A percentile compares a stretch with the other conserved stretches of the same genome.
phyloP scores from a whole-genome alignment of 164 flowering plant species.

The Akebia trifoliata region DNA sequence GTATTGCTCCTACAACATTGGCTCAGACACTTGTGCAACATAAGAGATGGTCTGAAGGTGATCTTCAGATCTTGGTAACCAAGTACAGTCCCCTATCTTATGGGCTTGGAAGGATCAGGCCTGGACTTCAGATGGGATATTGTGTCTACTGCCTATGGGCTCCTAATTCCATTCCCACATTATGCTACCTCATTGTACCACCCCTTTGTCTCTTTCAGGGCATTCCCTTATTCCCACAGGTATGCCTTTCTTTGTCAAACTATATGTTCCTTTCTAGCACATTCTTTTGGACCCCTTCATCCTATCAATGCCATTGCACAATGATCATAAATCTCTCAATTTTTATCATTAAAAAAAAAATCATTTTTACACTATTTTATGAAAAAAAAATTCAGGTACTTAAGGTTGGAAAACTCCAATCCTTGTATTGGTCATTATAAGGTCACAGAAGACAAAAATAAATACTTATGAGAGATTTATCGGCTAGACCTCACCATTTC shows the following conservation, averaged over 20 bases:
- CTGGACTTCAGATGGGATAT: slow-evolving; percentile 46
- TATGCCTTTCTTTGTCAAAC: slow-evolving; percentile 44
- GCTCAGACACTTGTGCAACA: slow-evolving; percentile 49
- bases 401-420: too few species aligned
- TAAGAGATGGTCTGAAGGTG: slow-evolving; percentile 47
- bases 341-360: too few species aligned
- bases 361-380: too few species aligned
- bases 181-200: slow-evolving; percentile 20
- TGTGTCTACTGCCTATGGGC: slow-evolving; percentile 47
- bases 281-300: too few species aligned
- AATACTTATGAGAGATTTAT: too few species aligned
- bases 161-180: slow-evolving; percentile 31
- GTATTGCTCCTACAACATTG: slow-evolving; percentile 46
- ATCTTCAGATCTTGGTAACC: slow-evolving; percentile 27
- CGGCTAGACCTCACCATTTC: too few species aligned
- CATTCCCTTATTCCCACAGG: slow-evolving; percentile 27
- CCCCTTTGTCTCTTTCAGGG: slow-evolving; percentile 23
- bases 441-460: too few species aligned
- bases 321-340: too few species aligned
- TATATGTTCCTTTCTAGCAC: too few species aligned
- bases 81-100: slow-evolving; percentile 40
- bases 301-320: too few species aligned
- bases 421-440: too few species aligned
- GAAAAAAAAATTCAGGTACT: too few species aligned
- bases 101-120: slow-evolving; percentile 38